Evolutionary conservation across 768 basidiomycete genomes (phyloP), one percentile per base, ranked within the genome.

Genomic region (Leccinum uliginosum): DNA sequence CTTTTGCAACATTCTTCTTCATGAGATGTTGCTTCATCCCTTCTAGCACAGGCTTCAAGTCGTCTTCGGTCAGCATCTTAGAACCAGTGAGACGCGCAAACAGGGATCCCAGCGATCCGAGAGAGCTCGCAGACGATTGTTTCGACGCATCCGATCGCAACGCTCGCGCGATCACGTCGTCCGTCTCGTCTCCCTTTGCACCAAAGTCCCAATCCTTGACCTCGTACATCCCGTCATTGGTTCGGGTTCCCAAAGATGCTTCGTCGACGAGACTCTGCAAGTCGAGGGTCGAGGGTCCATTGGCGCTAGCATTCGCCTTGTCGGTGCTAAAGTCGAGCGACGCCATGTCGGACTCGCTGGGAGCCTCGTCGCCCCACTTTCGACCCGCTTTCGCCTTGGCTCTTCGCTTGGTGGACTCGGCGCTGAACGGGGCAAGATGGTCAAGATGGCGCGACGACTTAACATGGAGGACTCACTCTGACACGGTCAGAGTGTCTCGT

Each of bases 21-120:
- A 98, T 98, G 46, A 99, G 78, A 72, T 98, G 96, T 59, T 95
- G 92, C 71, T 96, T 94, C 94, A 98, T 98, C 17, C 85, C 91
- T 51, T 88, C 88, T 46, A 98, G 70, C 1, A 96, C 90, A 8
- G 96, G 96, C 62, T 83, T 83, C 53, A 98, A 72, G 70, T 98
- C 96, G 38, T 83, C 79, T 54, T 91, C 82, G 1, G 88, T 89
- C 54, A 99, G 75, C 2, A 85, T 77, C 72, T 93, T 95, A 24
- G 85, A 85, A 0, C 93, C 91, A 4, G 93, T 95, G 63, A 97
- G 73, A 45, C 91, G 81, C 6, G 91, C 84, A 70, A 97, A 92
- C 51, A 96, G 77, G 46, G 84, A 86, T 11, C 89, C 83, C n/a
- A 93, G 71, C 1, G 84, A 72, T 12, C 89, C 86, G 51, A 86